Evolutionary conservation across 768 basidiomycete species (phyloP).

Genomic region (Tulasnella calospora): DNA sequence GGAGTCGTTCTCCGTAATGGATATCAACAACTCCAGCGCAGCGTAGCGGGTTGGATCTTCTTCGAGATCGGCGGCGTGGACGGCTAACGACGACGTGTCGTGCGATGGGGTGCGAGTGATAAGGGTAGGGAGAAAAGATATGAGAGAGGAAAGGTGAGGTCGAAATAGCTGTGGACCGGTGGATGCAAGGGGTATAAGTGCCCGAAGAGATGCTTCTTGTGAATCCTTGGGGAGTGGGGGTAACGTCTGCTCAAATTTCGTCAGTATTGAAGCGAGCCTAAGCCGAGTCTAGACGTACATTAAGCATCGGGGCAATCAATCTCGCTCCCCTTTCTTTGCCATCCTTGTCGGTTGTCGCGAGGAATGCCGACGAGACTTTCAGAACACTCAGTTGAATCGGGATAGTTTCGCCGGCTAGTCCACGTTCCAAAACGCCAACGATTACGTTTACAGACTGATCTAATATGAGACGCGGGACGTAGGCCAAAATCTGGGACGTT

Average conservation of each 20-base stretch:
- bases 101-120: constrained; percentile 44
- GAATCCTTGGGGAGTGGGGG: constrained; percentile 51
- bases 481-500: constrained; percentile 67
- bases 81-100: constrained; percentile 33
- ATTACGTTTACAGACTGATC: constrained; percentile 71
- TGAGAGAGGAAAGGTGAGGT: constrained; percentile 61
- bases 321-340: constrained; percentile 59
- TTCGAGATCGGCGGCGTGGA: constrained; percentile 42
- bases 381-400: constrained; percentile 73
- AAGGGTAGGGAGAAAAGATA: constrained; percentile 64
- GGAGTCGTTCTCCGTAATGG: constrained; percentile 68
- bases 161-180: constrained; percentile 67
- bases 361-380: constrained; percentile 62
- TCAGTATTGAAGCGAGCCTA: neutral
- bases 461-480: constrained; percentile 58
- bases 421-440: constrained; percentile 58
- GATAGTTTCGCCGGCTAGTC: constrained; percentile 55
- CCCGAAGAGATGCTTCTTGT: constrained; percentile 60
- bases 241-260: constrained; percentile 44
- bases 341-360: constrained; percentile 54
- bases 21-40: constrained; percentile 79
- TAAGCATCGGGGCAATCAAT: constrained; percentile 64
- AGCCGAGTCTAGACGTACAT: constrained; percentile 32
- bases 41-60: constrained; percentile 66
- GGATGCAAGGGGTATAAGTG: constrained; percentile 64